A percentile compares a stretch with the other conserved stretches of the same genome.
phyloP scores from a whole-genome alignment of 2,329 filamentous ascomycete species.

The Ophiostoma ips region DNA sequence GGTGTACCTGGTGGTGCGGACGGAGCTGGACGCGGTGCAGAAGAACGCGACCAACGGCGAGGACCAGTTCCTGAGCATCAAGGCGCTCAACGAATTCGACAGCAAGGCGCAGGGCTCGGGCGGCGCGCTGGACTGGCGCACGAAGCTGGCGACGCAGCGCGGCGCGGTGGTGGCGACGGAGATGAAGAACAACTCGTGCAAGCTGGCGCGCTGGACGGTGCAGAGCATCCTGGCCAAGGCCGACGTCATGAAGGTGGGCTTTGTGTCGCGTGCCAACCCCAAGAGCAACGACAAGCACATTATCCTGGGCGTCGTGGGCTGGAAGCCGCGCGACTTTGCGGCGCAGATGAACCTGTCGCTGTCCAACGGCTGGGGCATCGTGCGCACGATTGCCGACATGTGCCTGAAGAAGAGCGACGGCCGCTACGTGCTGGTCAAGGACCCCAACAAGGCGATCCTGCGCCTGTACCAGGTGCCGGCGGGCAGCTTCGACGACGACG shows the following conservation, averaged over 20 bases:
- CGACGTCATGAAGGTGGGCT: conserved; percentile 99
- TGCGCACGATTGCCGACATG: conserved; percentile 96
- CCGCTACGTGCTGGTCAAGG: conserved; percentile 73
- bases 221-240: conserved; percentile 94
- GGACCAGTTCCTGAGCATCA: conserved; percentile 81
- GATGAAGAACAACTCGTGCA: conserved; percentile 99
- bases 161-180: conserved; percentile 96
- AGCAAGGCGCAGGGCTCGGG: conserved; percentile 93
- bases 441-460: conserved; percentile 93
- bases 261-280: conserved; percentile 88
- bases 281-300: conserved; percentile 89
- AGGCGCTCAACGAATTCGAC: conserved; percentile 98
- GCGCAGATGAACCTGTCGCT: conserved; percentile 96
- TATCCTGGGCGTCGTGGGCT: conserved; percentile 86
- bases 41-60: conserved; percentile 90
- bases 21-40: conserved; percentile 91
- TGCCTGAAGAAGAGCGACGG: conserved; percentile 62
- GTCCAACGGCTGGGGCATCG: conserved; percentile 97
- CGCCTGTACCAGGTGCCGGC: conserved; percentile 83
- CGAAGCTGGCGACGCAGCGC: conserved; percentile 84
- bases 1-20: conserved; percentile 82
- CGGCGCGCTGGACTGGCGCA: conserved; percentile 91
- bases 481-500: conserved; percentile 83
- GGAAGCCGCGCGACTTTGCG: conserved; percentile 96
- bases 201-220: conserved; percentile 93